Evolutionary conservation across 202 grass and related monocot species (phyloP).

Genomic region (Alloteropsis angusta): DNA sequence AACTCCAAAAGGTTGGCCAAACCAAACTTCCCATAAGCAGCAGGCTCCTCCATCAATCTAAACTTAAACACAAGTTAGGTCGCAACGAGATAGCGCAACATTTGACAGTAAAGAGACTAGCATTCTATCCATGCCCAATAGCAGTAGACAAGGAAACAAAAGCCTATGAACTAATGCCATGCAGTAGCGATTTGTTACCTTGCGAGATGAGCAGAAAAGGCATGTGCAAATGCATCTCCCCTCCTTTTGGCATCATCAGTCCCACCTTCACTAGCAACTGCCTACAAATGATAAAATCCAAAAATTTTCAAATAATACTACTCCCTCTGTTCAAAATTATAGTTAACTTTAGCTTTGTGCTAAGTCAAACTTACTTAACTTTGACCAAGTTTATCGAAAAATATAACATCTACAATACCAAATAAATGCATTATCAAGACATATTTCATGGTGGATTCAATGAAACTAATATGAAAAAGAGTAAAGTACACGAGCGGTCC

Average conservation of each 20-base stretch:
- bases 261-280: slow-evolving; percentile 98
- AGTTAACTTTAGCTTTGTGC: too few relatives aligned
- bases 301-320: not conserved
- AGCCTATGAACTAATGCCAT: slow-evolving; percentile 6
- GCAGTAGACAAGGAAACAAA: not conserved
- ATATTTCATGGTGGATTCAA: too few relatives aligned
- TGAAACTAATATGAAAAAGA: too few relatives aligned
- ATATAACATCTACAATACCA: too few relatives aligned
- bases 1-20: slow-evolving; percentile 86
- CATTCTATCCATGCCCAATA: not conserved
- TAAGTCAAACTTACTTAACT: too few relatives aligned
- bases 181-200: slow-evolving; percentile 42
- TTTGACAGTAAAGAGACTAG: not conserved
- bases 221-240: slow-evolving; percentile 90
- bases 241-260: slow-evolving; percentile 88
- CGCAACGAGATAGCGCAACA: slow-evolving; percentile 17
- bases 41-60: slow-evolving; percentile 97
- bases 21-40: slow-evolving; percentile 95
- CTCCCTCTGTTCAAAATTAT: too few relatives aligned
- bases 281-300: slow-evolving; percentile 41
- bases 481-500: too few relatives aligned
- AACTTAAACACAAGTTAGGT: slow-evolving; percentile 24
- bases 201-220: slow-evolving; percentile 95
- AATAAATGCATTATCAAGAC: too few relatives aligned
- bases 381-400: too few relatives aligned